These are phyloP conservation scores for Dictyostelium citrinum DNA, from an alignment of 78 protist genomes.

Conservation along the genomic window DNA sequence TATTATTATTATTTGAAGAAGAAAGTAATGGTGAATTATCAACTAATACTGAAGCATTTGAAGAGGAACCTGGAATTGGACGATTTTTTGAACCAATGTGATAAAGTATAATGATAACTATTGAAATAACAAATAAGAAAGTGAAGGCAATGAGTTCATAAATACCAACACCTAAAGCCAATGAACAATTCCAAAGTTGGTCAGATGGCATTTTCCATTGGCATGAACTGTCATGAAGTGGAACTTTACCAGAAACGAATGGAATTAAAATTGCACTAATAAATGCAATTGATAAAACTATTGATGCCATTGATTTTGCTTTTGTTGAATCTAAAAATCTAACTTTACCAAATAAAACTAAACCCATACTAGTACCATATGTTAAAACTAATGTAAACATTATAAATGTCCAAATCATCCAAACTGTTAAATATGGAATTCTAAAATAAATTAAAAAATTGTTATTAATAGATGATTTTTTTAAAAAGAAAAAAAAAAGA, in stretches of 20 bases:
- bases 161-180: background rate
- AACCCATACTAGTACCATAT: background rate
- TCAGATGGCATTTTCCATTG: constrained; percentile 45
- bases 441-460: background rate
- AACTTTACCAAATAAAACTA: background rate
- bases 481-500: background rate
- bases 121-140: background rate
- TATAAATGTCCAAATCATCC: constrained; percentile 24
- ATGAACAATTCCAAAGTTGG: constrained; percentile 34
- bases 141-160: background rate
- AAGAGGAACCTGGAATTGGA: constrained; percentile 36
- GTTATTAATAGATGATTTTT: background rate
- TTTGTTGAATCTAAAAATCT: too few relatives aligned
- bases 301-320: background rate
- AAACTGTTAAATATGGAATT: constrained; percentile 35
- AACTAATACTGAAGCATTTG: background rate
- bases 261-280: background rate
- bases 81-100: background rate
- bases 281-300: background rate
- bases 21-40: background rate
- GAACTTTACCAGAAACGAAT: background rate
- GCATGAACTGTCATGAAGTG: background rate
- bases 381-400: background rate
- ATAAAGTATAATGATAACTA: background rate
- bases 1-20: background rate